phyloP scores from a whole-genome alignment of 352 stramenopile genomes.

The Phytophthora megakarya region DNA sequence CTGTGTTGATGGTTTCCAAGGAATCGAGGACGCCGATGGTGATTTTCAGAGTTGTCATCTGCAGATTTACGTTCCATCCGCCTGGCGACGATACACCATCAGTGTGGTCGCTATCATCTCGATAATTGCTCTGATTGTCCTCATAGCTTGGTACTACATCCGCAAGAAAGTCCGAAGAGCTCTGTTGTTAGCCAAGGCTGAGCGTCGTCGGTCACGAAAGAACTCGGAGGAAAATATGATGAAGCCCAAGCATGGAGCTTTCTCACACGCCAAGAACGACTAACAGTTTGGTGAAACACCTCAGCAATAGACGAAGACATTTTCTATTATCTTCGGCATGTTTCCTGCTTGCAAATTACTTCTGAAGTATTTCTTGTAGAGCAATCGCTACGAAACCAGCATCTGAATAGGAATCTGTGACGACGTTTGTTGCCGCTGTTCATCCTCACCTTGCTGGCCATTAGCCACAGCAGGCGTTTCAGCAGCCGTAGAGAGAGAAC shows the following conservation, averaged over 20 bases:
- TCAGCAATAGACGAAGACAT: slow-evolving; percentile 23
- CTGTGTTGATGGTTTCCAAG: slow-evolving; percentile 95
- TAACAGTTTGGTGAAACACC: slow-evolving; percentile 21
- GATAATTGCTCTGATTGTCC: slow-evolving; percentile 62
- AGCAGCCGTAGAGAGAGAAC: not conserved
- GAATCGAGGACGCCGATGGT: slow-evolving; percentile 88
- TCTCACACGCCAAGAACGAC: slow-evolving; percentile 63
- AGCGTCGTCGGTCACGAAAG: slow-evolving; percentile 84
- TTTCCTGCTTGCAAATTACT: slow-evolving; percentile 13
- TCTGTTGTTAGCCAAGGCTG: slow-evolving; percentile 90
- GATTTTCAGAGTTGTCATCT: slow-evolving; percentile 94
- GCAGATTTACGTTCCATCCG: slow-evolving; percentile 92
- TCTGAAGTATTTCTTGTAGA: slow-evolving; percentile 11
- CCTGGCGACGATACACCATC: slow-evolving; percentile 83
- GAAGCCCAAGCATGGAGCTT: slow-evolving; percentile 58
- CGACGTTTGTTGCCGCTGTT: slow-evolving; percentile 29
- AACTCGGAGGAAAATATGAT: slow-evolving; percentile 60
- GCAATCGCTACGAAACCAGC: slow-evolving; percentile 66
- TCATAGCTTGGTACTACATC: slow-evolving; percentile 88
- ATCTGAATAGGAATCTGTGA: slow-evolving; percentile 70
- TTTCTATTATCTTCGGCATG: slow-evolving; percentile 30
- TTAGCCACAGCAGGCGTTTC: slow-evolving; percentile 11
- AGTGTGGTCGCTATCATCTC: slow-evolving; percentile 77
- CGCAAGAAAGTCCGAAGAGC: slow-evolving; percentile 77
- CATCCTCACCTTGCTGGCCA: slow-evolving; percentile 11